Base-by-base conservation (phyloP, 257 asterid species). In the Forsythia viridissima region DNA sequence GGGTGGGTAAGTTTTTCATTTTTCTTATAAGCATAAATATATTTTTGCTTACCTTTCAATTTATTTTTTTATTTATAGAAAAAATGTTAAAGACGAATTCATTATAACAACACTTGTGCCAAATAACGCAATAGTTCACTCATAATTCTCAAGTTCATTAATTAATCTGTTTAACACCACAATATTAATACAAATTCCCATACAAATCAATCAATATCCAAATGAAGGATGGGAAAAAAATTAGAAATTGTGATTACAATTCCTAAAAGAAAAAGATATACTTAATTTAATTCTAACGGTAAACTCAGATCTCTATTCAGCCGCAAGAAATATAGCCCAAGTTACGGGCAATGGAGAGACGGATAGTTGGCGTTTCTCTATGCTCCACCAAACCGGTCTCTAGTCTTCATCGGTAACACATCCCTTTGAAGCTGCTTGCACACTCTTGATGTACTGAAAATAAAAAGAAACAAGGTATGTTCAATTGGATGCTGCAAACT, bases 351-450 rank as follows among this genome's bases (percentile, higher is more conserved):
- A 30, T 30, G 34, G 34, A 30, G 34, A 30, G 34, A 30, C 34
- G 0, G 34, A 30, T 30, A 0, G 34, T 30, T 30, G 34, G 75
- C 15, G 34, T 73, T 86, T 80, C 80, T 76, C 71, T 74, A 74
- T 4, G 73, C 75, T 46, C 67, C 42, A 66, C 5, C 6, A 46
- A 24, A 72, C 63, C 41, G 76, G 8, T 12, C 46, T 57, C 79
- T 20, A 77, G 85, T 88, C 91, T 82, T 95, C 99, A 71, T 95
- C 99, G 0, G 99, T 95, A 73, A 95, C 97, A 16, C 99, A 95
- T 81, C 99, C 99, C 18, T 80, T 88, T 18, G 99, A 95, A 37
- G 99, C 99, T 36, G 99, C 86, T 51, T 87, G 97, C 73, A 95
- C 99, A 24, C 83, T 89, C 88, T 87, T 92, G 44, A 95, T 95